Base-by-base conservation (phyloP, 441 rosid genomes). In the Hura crepitans region DNA sequence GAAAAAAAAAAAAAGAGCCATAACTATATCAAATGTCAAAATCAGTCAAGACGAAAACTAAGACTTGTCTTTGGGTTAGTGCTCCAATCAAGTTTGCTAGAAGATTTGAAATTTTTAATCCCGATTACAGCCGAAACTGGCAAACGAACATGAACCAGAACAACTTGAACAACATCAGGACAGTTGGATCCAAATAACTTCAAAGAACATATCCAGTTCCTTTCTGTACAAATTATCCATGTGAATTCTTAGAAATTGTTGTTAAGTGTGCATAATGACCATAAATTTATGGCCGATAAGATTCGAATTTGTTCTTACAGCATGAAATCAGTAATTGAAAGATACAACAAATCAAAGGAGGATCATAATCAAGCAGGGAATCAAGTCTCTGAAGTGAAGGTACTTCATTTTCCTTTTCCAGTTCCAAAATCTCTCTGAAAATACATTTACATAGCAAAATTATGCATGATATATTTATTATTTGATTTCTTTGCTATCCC, bases 271-370 rank as follows among this genome's bases (percentile, higher is more conserved):
- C 15, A 60, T 65, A 59, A 20, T 30, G 17, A 43, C 25, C n/a
- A 67, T 3, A 0, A 6, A 59, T 25, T 27, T 30, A 30, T 69
- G 33, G 39, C 76, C 80, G 66, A 83, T 30, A n/a, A 53, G 62
- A 66, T 63, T 70, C 72, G 56, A 76, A 55, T 73, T 54, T 77
- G 60, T 47, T 71, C 47, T 78, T 74, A 17, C 92, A 95, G 99
- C 81, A 87, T 95, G 90, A 86, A 84, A 76, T 83, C 90, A 43
- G 79, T 86, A 51, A 84, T 90, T 65, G 97, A 90, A 72, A 84
- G 93, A 74, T 95, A 89, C 79, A 87, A 80, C 84, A 90, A 82
- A 81, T 72, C 83, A 66, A 92, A 90, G 78, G 90, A 83, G 76
- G 94, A 89, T 39, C 82, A 86, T 62, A 83, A 85, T 68, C 96